These are phyloP conservation scores for Diatrype stigma DNA, from an alignment of 2,329 filamentous ascomycete genomes.

Conservation along the genomic window DNA sequence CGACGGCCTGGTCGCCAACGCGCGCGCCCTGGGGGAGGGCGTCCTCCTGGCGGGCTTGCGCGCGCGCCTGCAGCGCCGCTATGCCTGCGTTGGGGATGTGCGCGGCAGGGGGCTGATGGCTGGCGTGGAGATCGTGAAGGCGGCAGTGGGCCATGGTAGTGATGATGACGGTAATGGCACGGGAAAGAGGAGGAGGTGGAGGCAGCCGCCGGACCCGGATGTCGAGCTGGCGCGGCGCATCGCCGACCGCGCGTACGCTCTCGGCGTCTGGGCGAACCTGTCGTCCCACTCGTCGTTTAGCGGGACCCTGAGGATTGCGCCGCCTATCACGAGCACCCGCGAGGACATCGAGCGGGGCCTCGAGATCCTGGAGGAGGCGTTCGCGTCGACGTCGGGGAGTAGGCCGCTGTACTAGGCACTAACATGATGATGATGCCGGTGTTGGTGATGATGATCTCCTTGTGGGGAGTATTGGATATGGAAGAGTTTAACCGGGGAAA, in stretches of 20 bases:
- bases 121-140: slow-evolving; percentile 57
- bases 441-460: too few species aligned
- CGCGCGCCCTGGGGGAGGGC: slow-evolving; percentile 42
- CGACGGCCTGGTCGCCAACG: slow-evolving; percentile 46
- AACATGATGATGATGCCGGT: too few species aligned
- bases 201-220: slow-evolving; percentile 36
- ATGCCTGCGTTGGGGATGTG: slow-evolving; percentile 59
- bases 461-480: too few species aligned
- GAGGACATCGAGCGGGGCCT: slow-evolving; percentile 44
- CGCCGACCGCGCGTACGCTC: slow-evolving; percentile 41
- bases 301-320: slow-evolving; percentile 40
- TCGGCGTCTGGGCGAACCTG: slow-evolving; percentile 55
- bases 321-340: slow-evolving; percentile 49
- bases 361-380: slow-evolving; percentile 52
- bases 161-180: too few species aligned
- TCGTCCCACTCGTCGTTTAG: slow-evolving; percentile 50
- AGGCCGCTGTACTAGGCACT: slow-evolving; percentile 25
- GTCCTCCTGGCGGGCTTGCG: slow-evolving; percentile 45
- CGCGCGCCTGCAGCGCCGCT: slow-evolving; percentile 39
- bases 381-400: slow-evolving; percentile 32
- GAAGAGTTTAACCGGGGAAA: too few species aligned
- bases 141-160: slow-evolving; percentile 39
- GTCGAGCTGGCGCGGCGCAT: slow-evolving; percentile 44
- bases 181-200: too few species aligned
- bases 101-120: slow-evolving; percentile 55